phyloP scores from a whole-genome alignment of 495 filamentous ascomycete species.

The Trypethelium eluteriae region DNA sequence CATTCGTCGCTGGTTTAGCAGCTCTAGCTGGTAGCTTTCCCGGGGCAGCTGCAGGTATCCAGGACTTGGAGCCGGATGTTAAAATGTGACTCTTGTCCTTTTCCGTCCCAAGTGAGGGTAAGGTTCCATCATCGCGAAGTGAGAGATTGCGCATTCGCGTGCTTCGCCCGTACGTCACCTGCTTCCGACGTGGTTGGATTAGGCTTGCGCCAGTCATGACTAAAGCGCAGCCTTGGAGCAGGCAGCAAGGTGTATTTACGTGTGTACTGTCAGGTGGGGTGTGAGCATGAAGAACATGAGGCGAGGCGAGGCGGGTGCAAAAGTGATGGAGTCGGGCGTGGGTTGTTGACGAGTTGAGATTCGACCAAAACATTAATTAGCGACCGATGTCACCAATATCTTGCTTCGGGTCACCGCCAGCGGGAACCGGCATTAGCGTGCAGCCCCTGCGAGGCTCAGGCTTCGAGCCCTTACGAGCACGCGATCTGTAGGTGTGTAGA shows the following conservation, averaged over 20 bases:
- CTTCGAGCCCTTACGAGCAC: neutral
- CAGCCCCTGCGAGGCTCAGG: neutral
- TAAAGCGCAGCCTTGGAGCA: neutral
- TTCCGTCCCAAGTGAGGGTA: neutral
- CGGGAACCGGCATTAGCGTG: neutral
- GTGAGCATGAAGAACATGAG: neutral
- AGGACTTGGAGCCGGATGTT: neutral
- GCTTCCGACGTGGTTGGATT: neutral
- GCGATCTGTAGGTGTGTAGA: neutral
- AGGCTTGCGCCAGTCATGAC: conserved; percentile 1
- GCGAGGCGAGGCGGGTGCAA: neutral
- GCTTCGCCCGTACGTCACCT: conserved; percentile 7
- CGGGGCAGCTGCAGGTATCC: neutral
- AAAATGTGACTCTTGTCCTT: neutral
- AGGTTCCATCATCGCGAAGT: neutral
- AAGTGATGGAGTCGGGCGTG: neutral
- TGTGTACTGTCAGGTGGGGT: neutral
- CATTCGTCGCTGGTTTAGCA: neutral
- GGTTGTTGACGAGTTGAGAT: neutral
- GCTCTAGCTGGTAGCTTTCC: neutral
- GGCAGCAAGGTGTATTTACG: neutral
- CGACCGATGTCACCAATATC: neutral
- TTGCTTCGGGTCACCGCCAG: conserved; percentile 3
- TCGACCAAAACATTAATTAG: too few relatives aligned
- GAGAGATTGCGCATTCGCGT: neutral